A percentile compares a stretch with the other conserved stretches of the same genome.
phyloP scores from a whole-genome alignment of 2,329 filamentous ascomycete genomes.

The Alternaria burnsii region DNA sequence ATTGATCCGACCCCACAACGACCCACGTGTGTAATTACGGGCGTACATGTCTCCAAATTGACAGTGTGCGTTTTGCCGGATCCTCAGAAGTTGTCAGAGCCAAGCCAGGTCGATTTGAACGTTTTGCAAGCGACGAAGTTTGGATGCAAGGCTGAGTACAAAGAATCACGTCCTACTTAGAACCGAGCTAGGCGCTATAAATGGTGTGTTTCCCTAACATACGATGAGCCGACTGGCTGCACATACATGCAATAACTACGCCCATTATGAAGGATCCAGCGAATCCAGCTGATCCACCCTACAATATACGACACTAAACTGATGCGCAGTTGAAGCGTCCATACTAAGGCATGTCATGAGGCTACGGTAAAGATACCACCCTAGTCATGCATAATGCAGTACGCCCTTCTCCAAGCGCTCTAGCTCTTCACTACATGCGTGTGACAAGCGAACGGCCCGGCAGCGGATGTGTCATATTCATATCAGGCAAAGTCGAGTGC shows the following conservation, averaged over 20 bases:
- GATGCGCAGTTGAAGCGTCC: slow-evolving; percentile 17
- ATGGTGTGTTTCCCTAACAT: slow-evolving; percentile 1
- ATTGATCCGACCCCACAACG: slow-evolving; percentile 17
- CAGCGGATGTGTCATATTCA: slow-evolving; percentile 9
- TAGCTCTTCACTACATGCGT: slow-evolving; percentile 15
- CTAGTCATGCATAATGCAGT: slow-evolving; percentile 20
- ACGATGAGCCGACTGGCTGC: slow-evolving; percentile 18
- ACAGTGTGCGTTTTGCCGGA: slow-evolving; percentile 8
- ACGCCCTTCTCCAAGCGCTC: slow-evolving; percentile 10
- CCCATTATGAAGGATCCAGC: slow-evolving; percentile 9
- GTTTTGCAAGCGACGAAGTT: slow-evolving; percentile 13
- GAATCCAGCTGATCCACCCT: slow-evolving; percentile 15
- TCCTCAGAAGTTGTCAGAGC: slow-evolving; percentile 3
- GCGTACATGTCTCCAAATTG: slow-evolving; percentile 11
- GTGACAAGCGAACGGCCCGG: slow-evolving; percentile 19
- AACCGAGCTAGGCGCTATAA: slow-evolving; percentile 12
- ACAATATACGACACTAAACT: slow-evolving; percentile 13
- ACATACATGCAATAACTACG: slow-evolving; percentile 19
- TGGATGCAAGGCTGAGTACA: slow-evolving; percentile 15
- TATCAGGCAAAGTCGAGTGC: slow-evolving; percentile 9
- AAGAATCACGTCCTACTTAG: slow-evolving; percentile 6
- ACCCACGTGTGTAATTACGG: slow-evolving; percentile 12
- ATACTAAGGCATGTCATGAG: slow-evolving; percentile 19
- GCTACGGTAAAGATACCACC: slow-evolving; percentile 11
- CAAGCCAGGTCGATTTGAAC: slow-evolving; percentile 3